These are phyloP conservation scores for Microsporum ferrugineum DNA, from an alignment of 2,329 filamentous ascomycete species.

Conservation along the genomic window DNA sequence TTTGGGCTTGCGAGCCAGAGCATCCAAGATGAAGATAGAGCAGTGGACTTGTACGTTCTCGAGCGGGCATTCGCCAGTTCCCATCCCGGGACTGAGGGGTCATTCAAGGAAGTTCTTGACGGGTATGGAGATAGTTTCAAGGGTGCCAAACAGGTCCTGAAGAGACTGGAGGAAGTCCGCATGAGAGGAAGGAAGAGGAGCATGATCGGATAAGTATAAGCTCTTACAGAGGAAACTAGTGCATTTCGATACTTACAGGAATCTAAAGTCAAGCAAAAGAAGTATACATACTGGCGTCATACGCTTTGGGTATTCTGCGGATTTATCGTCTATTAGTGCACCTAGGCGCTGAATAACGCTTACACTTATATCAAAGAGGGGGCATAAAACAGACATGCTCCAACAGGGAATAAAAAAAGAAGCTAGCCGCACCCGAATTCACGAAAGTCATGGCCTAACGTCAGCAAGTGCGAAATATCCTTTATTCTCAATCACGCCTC, in stretches of 20 bases:
- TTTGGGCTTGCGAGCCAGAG: constrained; percentile 81
- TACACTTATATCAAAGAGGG: neutral
- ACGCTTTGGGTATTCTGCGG: neutral
- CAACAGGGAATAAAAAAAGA: neutral
- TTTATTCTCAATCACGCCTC: constrained; percentile 96
- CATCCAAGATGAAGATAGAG: constrained; percentile 77
- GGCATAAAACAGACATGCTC: neutral
- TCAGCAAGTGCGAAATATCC: constrained; percentile 88
- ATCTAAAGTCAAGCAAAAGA: neutral
- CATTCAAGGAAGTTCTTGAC: constrained; percentile 62
- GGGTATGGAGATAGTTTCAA: constrained; percentile 66
- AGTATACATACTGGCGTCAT: neutral
- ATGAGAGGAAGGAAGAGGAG: constrained; percentile 91
- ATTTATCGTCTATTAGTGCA: neutral
- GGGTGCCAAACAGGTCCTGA: constrained; percentile 62
- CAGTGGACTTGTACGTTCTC: constrained; percentile 90
- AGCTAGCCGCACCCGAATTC: neutral
- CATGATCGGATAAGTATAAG: constrained; percentile 68
- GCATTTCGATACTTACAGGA: neutral
- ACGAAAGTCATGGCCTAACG: constrained; percentile 38
- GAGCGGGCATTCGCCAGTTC: constrained; percentile 92
- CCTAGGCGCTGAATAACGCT: neutral
- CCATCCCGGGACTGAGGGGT: constrained; percentile 69
- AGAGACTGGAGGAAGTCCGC: constrained; percentile 78
- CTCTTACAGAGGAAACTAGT: neutral